phyloP scores from a whole-genome alignment of 768 basidiomycete genomes.

The Rossbeevera mucosa region DNA sequence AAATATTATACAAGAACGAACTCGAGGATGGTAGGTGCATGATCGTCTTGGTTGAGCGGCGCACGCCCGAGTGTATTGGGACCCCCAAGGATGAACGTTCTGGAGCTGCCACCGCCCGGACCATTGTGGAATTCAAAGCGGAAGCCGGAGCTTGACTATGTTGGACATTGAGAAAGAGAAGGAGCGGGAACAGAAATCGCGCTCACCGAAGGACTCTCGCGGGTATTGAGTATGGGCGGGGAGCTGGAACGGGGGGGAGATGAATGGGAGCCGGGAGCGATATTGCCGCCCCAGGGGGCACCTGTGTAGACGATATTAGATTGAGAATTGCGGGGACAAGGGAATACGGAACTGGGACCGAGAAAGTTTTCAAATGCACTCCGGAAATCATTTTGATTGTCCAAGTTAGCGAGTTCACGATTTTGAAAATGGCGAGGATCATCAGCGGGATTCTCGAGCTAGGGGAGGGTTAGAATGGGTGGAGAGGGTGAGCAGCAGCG shows the following conservation, averaged over 20 bases:
- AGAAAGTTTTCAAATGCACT: conserved; percentile 46
- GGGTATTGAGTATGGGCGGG: conserved; percentile 13
- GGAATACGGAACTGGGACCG: conserved; percentile 32
- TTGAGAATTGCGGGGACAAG: neutral
- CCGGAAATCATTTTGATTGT: conserved; percentile 31
- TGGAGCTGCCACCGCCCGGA: conserved; percentile 23
- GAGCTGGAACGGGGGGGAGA: conserved; percentile 10
- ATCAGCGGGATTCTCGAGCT: conserved; percentile 74
- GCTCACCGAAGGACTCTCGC: conserved; percentile 16
- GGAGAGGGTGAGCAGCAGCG: neutral
- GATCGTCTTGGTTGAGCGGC: conserved; percentile 25
- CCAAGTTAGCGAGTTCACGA: conserved; percentile 25
- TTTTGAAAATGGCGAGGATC: conserved; percentile 69
- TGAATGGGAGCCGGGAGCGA: neutral
- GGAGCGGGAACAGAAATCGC: neutral
- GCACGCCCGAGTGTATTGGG: conserved; percentile 25
- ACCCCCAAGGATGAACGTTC: conserved; percentile 37
- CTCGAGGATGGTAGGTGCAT: conserved; percentile 48
- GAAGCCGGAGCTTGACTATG: conserved; percentile 22
- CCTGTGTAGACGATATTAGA: conserved; percentile 6
- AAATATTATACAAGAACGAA: conserved; percentile 28
- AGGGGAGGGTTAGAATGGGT: conserved; percentile 6
- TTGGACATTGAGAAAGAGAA: neutral
- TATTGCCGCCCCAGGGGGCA: conserved; percentile 1
- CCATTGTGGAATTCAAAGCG: conserved; percentile 36